Conservation (phyloP, 176 grass and related monocot genomes). For the Olyra latifolia region DNA sequence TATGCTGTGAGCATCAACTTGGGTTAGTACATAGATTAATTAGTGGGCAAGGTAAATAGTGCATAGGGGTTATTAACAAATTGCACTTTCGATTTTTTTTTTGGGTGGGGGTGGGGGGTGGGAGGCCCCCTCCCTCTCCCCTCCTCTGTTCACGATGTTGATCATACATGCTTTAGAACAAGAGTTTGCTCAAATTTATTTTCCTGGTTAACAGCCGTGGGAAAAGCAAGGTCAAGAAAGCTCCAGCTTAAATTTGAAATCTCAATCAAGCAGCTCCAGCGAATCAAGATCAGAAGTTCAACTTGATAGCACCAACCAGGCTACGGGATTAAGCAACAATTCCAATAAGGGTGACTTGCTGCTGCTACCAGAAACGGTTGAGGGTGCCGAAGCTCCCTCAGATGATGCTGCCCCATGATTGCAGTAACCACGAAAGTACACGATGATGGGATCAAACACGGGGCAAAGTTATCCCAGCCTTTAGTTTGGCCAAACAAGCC, state of each 20-base stretch:
- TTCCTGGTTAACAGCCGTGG: slow-evolving; percentile 52
- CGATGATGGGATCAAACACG: background rate
- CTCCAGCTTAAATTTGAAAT: slow-evolving; percentile 26
- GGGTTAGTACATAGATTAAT: no score
- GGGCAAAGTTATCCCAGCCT: background rate
- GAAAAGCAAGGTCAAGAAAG: slow-evolving; percentile 41
- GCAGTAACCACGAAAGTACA: background rate
- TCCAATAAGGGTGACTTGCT: background rate
- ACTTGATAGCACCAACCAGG: background rate
- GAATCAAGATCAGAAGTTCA: background rate
- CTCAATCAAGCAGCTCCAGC: background rate
- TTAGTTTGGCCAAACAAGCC: background rate
- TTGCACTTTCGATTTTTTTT: no score
- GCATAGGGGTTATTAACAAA: no score
- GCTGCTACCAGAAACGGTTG: background rate
- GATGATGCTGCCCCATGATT: background rate
- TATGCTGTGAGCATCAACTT: no score
- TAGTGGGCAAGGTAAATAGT: no score
- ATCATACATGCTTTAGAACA: background rate
- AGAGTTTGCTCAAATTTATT: slow-evolving; percentile 8
- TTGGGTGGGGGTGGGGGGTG: no score
- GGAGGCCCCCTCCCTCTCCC: no score
- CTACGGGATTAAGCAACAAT: background rate
- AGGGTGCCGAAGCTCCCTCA: background rate
- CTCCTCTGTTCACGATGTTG: no score